Conservation (phyloP, 2,329 filamentous ascomycete species). For the Lasiodiplodia theobromae region DNA sequence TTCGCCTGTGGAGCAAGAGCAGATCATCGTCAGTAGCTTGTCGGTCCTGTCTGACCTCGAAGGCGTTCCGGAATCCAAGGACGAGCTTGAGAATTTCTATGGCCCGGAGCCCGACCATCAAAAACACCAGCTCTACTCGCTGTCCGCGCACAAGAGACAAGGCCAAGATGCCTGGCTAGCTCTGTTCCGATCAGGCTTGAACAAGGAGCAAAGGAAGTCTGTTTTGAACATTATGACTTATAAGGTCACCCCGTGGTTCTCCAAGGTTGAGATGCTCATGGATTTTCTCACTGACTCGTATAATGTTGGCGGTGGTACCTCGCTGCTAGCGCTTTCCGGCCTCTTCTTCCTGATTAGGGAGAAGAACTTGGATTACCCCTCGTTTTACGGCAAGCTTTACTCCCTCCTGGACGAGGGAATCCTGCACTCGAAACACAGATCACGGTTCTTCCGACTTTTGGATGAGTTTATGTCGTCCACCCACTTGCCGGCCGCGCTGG, state of each 20-base stretch:
- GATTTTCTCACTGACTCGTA: slow-evolving; percentile 98
- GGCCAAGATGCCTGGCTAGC: slow-evolving; percentile 89
- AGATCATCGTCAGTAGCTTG: slow-evolving; percentile 61
- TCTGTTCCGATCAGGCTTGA: slow-evolving; percentile 71
- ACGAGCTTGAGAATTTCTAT: slow-evolving; percentile 75
- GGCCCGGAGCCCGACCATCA: slow-evolving; percentile 69
- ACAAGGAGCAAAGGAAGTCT: slow-evolving; percentile 77
- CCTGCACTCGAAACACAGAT: slow-evolving; percentile 92
- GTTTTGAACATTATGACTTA: slow-evolving; percentile 78
- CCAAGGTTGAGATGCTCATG: slow-evolving; percentile 85
- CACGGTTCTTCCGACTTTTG: slow-evolving; percentile 88
- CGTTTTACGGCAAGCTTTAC: slow-evolving; percentile 93
- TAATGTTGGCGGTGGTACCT: slow-evolving; percentile 82
- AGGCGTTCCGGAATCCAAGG: slow-evolving; percentile 70
- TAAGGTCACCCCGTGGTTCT: slow-evolving; percentile 88
- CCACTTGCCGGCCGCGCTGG: slow-evolving; percentile 87
- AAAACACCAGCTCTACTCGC: slow-evolving; percentile 65
- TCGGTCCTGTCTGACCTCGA: slow-evolving; percentile 72
- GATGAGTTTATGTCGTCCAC: slow-evolving; percentile 90
- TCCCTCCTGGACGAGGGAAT: slow-evolving; percentile 85
- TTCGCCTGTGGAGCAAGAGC: slow-evolving; percentile 36
- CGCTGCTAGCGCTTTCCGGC: slow-evolving; percentile 86
- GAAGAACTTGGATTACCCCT: slow-evolving; percentile 94
- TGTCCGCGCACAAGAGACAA: slow-evolving; percentile 75
- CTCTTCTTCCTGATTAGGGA: slow-evolving; percentile 94